Percentiles rank a stretch among this genome's conserved stretches.
These are phyloP conservation scores for Claviceps pusilla DNA, from an alignment of 2,329 filamentous ascomycete genomes.

Conservation along the genomic window DNA sequence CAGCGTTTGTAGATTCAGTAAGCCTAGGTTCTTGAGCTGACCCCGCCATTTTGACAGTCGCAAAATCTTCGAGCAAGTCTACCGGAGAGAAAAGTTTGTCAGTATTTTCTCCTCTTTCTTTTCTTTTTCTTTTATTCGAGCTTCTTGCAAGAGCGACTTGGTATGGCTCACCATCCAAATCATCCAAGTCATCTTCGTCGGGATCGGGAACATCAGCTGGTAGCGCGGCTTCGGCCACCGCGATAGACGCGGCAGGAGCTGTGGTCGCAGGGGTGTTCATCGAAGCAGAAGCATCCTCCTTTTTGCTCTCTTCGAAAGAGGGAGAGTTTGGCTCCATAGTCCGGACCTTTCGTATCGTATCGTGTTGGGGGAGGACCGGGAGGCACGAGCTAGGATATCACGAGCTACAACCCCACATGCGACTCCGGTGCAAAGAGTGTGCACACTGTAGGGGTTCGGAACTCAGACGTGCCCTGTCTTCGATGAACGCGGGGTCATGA, in stretches of 20 bases:
- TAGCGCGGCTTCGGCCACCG: not conserved
- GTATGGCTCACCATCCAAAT: conserved; percentile 58
- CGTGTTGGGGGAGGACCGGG: not conserved
- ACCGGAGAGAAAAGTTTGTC: not conserved
- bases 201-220: conserved; percentile 55
- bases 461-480: not conserved
- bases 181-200: conserved; percentile 82
- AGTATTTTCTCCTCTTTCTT: conserved; percentile 1
- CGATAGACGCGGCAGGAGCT: not conserved
- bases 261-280: conserved; percentile 4
- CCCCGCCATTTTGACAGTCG: conserved; percentile 38
- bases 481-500: not conserved
- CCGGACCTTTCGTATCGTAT: not conserved
- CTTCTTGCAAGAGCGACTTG: not conserved
- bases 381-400: conserved; percentile 3
- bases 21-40: conserved; percentile 7
- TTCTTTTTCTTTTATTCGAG: no score
- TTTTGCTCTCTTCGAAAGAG: conserved; percentile 11
- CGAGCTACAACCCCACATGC: conserved; percentile 6
- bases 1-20: conserved; percentile 10
- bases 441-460: not conserved
- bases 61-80: conserved; percentile 93
- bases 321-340: conserved; percentile 10
- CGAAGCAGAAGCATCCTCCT: conserved; percentile 11
- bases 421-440: conserved; percentile 1